Evolutionary conservation across 371 early-diverging fungal species (phyloP), one percentile per base, ranked within the genome.

Genomic region (Mucor racemosus): DNA sequence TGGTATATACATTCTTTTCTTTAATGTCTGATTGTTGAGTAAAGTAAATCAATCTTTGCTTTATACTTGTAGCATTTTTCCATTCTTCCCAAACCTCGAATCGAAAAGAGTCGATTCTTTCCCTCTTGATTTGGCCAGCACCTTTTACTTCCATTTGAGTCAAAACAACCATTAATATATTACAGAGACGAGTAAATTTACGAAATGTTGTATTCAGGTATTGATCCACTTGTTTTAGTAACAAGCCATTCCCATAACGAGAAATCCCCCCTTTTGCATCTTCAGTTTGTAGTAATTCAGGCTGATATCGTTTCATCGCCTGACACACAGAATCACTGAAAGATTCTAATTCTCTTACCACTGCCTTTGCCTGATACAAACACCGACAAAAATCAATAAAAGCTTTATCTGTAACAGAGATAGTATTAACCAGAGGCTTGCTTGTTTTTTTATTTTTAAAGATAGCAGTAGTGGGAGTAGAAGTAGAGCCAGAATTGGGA

Each of bases 371-470:
- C 67, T 81, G 82, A 39, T 81, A 74, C 33, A 81, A 60, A 50
- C 82, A 81, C 2, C 82, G 79, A 54, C 75, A 76, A 21, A 81
- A 79, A 33, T 81, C 82, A 4, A 80, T 67, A 60, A 77, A 76
- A 0, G 65, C 62, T 42, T 69, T 70, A 59, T 78, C 81, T 4
- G 61, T 57, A 15, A 44, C 33, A 39, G 58, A 60, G 7, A 50
- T 58, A 9, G 3, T 41, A 44, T 7, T 17, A 19, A 46, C 33
- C 33, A 13, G 41, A 55, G 44, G 35, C 15, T 44, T 60, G 15
- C 44, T 33, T n/a, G 44, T 15, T 44, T 31, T 60, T 13, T 33
- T 21, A 15, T 44, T 60, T 10, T 19, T 19, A 50, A 50, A 10
- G 21, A 21, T 11, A 50, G 50, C 13, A 50, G 50, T 50, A 50